Evolutionary conservation across 768 basidiomycete genomes (phyloP).

Genomic region (Boletus barrowsii): DNA sequence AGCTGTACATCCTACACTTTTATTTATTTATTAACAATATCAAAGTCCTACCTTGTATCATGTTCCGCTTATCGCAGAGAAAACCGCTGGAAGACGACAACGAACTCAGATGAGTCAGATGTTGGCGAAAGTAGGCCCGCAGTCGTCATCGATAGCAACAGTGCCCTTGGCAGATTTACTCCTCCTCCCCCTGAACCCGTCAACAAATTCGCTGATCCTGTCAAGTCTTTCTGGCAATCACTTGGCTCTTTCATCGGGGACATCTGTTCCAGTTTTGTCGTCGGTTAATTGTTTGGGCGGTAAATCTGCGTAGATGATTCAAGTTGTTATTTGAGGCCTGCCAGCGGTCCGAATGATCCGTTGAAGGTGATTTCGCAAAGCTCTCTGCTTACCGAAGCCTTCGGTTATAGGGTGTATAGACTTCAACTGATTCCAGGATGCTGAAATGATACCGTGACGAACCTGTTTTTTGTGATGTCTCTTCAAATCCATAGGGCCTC

Average conservation of each 20-base stretch:
- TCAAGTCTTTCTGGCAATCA: background rate
- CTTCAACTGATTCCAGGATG: too few species aligned
- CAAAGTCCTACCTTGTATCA: background rate
- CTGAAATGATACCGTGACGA: too few species aligned
- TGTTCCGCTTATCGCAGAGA: background rate
- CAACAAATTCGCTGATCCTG: background rate
- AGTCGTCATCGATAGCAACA: too few species aligned
- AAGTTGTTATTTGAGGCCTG: too few species aligned
- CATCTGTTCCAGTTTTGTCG: constrained; percentile 2
- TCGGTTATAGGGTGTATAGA: too few species aligned
- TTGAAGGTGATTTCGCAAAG: too few species aligned
- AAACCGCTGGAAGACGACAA: too few species aligned
- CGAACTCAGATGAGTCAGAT: background rate
- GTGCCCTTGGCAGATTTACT: too few species aligned
- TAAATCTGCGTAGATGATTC: background rate
- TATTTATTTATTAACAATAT: background rate
- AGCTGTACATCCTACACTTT: background rate
- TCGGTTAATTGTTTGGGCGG: background rate
- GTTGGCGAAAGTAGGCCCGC: background rate
- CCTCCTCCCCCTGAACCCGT: background rate
- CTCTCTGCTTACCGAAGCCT: too few species aligned
- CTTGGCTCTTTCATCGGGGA: background rate
- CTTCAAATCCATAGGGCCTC: too few species aligned
- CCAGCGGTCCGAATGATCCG: too few species aligned
- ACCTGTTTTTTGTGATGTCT: too few species aligned